Evolutionary conservation across 2,329 filamentous ascomycete genomes (phyloP).

Genomic region (Thermoascus crustaceus): DNA sequence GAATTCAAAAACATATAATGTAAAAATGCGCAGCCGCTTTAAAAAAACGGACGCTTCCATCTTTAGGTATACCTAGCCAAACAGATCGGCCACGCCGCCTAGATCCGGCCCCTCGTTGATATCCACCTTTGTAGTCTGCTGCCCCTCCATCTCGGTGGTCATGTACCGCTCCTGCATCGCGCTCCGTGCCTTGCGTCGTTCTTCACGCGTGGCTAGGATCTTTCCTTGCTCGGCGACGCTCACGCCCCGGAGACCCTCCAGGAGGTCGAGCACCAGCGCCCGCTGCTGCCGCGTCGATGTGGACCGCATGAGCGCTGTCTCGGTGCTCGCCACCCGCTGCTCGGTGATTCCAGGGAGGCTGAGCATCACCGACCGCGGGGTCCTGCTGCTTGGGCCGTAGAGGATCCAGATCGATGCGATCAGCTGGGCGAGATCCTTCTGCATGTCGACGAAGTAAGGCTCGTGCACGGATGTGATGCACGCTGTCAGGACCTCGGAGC

Average conservation of each 20-base stretch:
- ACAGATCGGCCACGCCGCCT: conserved; percentile 47
- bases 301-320: conserved; percentile 48
- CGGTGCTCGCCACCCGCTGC: conserved; percentile 57
- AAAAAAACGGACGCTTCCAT: not conserved
- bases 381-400: conserved; percentile 61
- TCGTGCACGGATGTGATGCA: conserved; percentile 88
- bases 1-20: too few species aligned
- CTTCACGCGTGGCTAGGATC: conserved; percentile 45
- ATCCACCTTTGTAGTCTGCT: conserved; percentile 33
- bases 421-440: conserved; percentile 80
- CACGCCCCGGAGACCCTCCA: conserved; percentile 80
- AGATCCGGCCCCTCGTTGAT: conserved; percentile 43
- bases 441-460: conserved; percentile 91
- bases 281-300: conserved; percentile 66
- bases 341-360: conserved; percentile 69
- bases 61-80: conserved; percentile 30
- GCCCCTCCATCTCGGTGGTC: conserved; percentile 37
- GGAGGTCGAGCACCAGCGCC: conserved; percentile 70
- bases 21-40: too few species aligned
- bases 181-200: conserved; percentile 35
- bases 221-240: conserved; percentile 91
- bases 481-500: conserved; percentile 77
- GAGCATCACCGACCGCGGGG: conserved; percentile 67
- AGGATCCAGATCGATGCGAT: conserved; percentile 78
- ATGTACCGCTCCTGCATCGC: conserved; percentile 37